Base-by-base conservation (phyloP, 2,329 filamentous ascomycete genomes). In the Fusarium torulosum region DNA sequence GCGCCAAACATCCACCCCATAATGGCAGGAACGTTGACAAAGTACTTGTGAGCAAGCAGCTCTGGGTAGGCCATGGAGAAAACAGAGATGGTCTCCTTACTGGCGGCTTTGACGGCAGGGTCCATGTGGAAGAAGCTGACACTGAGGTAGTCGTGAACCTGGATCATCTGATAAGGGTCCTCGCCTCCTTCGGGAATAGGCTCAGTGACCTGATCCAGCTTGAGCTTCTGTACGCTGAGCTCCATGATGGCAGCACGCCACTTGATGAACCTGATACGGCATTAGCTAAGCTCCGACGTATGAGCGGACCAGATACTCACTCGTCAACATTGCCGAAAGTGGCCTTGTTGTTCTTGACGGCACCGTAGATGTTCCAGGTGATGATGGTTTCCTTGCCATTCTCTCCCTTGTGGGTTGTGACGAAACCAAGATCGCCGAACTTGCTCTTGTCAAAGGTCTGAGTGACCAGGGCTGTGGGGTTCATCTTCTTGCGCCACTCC, bases 181-280 rank as follows among this genome's bases (percentile, higher is more conserved):
- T 87, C 82, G 65, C 88, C 90, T 53, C 88, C 90, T 57, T 93
- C 90, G 3, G 91, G 89, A 73, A 94, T 93, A 41, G 88, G 86
- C 68, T 85, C 81, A 10, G 88, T 93, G 51, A 92, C 92, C 25
- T 86, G 83, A 20, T 85, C 76, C 66, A 97, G 85, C 67, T 89
- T 84, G 54, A 97, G 88, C 65, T 92, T 89, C 66, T 88, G 85
- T 44, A 97, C 83, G 4, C 92, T 91, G 46, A 93, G 84, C 78
- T 97, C 94, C 94, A 97, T 97, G 57, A 97, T 86, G 14, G 91
- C 93, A 42, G 94, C 90, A 59, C 95, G 91, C 94, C 94, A 97
- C 70, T 89, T 87, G 74, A 97, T 86, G 81, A 97, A 97, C 49
- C 93, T 96, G 64, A 14, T 35, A 15, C 23, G 27, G 27, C 9